Base-by-base conservation (phyloP, 345 rosid species). In the Euphorbia tirucalli region DNA sequence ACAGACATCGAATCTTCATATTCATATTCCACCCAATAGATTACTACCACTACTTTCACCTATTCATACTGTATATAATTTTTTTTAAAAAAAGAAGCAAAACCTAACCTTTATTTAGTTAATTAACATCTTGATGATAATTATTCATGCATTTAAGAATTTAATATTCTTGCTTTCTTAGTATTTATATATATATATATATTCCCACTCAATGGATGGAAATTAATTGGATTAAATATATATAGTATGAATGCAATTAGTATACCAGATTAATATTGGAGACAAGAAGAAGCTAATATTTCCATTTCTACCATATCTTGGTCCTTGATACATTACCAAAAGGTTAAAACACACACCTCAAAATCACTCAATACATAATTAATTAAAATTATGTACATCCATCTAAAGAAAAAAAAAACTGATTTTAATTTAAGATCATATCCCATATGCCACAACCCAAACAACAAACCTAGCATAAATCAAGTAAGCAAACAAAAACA, bases 361-460 rank as follows among this genome's bases (percentile, higher is more conserved):
- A 46, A 74, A 75, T 3, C 78, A 74, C 85, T 70, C 82, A 71
- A n/a, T 39, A 66, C 69, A 54, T 44, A 65, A 66, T 68, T 54
- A 58, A 48, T 21, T 73, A 25, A 52, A 31, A 22, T 13, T 11
- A 56, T n/a, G 9, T 15, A 21, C 3, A 27, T n/a, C n/a, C n/a
- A 55, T 2, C 11, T 3, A 21, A 25, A 50, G 46, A 15, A 30
- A 9, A 41, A 15, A 67, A 14, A 68, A 72, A 77, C 62, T 41
- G 68, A 56, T 55, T 70, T 62, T 63, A 77, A 58, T 69, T 61
- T 63, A 77, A 58, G 56, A 54, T 70, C 80, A 69, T 73, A 60
- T 80, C 14, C 76, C 78, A 57, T 83, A 80, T 78, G 70, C 85
- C 82, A 82, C 76, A 79, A 56, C 75, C 80, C 77, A 66, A 46